Evolutionary conservation across 2,329 filamentous ascomycete species (phyloP), one percentile per base, ranked within the genome.

Genomic region (Phialophora macrospora): DNA sequence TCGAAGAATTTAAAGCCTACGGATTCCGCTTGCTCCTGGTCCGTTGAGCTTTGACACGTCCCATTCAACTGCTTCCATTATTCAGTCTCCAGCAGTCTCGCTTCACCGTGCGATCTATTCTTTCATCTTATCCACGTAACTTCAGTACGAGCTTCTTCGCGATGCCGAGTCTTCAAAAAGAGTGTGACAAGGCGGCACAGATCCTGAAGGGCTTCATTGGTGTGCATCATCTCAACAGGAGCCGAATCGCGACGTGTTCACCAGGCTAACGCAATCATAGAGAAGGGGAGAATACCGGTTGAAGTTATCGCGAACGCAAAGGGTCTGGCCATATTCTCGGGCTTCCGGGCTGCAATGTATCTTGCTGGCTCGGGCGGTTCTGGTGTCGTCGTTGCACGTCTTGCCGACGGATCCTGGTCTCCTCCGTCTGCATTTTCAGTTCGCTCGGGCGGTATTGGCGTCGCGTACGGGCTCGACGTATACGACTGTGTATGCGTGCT

Each of bases 401-500:
- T 68, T 9, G 30, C 67, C 2, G 61, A 66, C 49, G 67, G 67
- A n/a, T 58, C 60, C 20, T 68, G 67, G 67, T 64, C 62, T 6
- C 51, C 64, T 1, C 67, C 67, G 30, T 57, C 56, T 20, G 67
- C 64, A 3, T 64, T 68, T 32, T 34, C 52, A 28, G 67, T 68
- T 12, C 22, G 32, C 28, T 64, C 62, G 11, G 64, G 63, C 30
- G 60, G 60, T 6, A 20, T 66, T 17, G 67, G 67, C 32, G 38
- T 68, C 34, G 63, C 51, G 17, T 62, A 54, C 22, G 67, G 67
- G 3, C 52, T 68, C 5, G 67, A 66, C 44, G 38, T 64, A 28
- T 64, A 61, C 57, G 67, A 68, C 54, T 68, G 67, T 30, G 58
- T 68, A n/a, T 66, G 64, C 28, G 67, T 68, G 20, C 64, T 68